Evolutionary conservation across 768 basidiomycete species (phyloP).

Genomic region (Tricholoma furcatifolium): DNA sequence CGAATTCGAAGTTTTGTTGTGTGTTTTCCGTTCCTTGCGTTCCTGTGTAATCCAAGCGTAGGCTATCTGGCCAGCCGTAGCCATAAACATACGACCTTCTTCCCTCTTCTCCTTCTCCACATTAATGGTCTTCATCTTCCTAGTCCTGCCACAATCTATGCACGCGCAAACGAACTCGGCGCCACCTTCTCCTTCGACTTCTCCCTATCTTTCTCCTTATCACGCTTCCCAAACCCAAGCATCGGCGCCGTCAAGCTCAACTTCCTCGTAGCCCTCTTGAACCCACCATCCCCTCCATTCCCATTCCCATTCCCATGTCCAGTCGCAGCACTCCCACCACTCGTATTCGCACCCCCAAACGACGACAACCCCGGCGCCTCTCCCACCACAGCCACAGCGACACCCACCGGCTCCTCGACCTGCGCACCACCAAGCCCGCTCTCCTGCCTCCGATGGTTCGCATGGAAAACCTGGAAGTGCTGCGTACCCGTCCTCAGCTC

Average conservation of each 20-base stretch:
- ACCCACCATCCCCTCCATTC: slow-evolving; percentile 13
- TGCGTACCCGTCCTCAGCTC: slow-evolving; percentile 1
- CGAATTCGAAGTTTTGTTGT: too few relatives aligned
- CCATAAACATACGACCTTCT: not conserved
- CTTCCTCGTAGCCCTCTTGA: slow-evolving; percentile 56
- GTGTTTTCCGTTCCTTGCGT: not conserved
- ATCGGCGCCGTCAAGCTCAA: slow-evolving; percentile 66
- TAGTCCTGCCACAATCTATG: too few relatives aligned
- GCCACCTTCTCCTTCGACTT: slow-evolving; percentile 16
- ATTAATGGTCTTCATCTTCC: too few relatives aligned
- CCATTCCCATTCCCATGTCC: slow-evolving; percentile 5
- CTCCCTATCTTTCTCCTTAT: slow-evolving; percentile 39
- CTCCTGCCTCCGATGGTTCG: slow-evolving; percentile 2
- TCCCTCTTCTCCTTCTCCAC: too few relatives aligned
- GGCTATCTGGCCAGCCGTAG: too few relatives aligned
- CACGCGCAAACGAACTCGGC: slow-evolving; percentile 9
- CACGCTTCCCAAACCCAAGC: slow-evolving; percentile 55
- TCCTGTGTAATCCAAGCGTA: not conserved
- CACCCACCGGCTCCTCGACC: not conserved
- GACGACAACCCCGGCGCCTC: slow-evolving; percentile 7
- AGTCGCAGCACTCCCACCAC: slow-evolving; percentile 18
- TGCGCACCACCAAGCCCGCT: slow-evolving; percentile 3
- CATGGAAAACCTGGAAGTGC: not conserved
- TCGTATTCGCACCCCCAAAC: slow-evolving; percentile 13
- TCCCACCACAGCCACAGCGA: not conserved